Percentiles rank a stretch among this genome's conserved stretches.
These are phyloP conservation scores for Fusarium humuli DNA, from an alignment of 2,329 filamentous ascomycete species.

Conservation along the genomic window DNA sequence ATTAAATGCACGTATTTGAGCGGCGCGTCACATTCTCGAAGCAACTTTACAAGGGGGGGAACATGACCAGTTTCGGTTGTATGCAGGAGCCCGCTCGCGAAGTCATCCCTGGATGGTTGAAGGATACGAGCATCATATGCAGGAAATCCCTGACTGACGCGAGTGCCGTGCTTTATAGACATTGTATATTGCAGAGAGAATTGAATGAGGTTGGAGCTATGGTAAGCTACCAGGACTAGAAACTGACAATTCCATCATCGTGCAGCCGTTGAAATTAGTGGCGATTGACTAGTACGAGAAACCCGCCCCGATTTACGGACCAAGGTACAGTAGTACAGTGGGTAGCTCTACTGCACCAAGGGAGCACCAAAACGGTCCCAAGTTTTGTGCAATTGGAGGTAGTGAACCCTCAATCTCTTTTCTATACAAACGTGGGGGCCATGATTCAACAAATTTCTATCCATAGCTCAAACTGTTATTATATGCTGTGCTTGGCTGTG, in stretches of 20 bases:
- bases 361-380: constrained; percentile 18
- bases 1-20: constrained; percentile 19
- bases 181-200: not conserved
- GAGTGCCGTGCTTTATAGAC: constrained; percentile 4
- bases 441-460: not conserved
- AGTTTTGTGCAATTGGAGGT: not conserved
- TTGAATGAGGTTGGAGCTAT: constrained; percentile 3
- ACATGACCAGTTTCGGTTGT: constrained; percentile 28
- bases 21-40: constrained; percentile 29
- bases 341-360: not conserved
- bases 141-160: not conserved
- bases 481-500: no score
- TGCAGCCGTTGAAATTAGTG: constrained; percentile 45
- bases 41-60: constrained; percentile 23
- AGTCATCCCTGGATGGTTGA: constrained; percentile 8
- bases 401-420: constrained; percentile 20
- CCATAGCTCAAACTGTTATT: not conserved
- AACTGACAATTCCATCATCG: constrained; percentile 35
- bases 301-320: constrained; percentile 17
- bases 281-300: constrained; percentile 30
- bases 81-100: constrained; percentile 27
- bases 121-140: constrained; percentile 9
- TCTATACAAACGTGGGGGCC: not conserved
- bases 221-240: constrained; percentile 5
- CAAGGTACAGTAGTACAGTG: not conserved